These are phyloP conservation scores for Gilbertella persicaria DNA, from an alignment of 371 early-diverging fungal genomes.

Conservation along the genomic window DNA sequence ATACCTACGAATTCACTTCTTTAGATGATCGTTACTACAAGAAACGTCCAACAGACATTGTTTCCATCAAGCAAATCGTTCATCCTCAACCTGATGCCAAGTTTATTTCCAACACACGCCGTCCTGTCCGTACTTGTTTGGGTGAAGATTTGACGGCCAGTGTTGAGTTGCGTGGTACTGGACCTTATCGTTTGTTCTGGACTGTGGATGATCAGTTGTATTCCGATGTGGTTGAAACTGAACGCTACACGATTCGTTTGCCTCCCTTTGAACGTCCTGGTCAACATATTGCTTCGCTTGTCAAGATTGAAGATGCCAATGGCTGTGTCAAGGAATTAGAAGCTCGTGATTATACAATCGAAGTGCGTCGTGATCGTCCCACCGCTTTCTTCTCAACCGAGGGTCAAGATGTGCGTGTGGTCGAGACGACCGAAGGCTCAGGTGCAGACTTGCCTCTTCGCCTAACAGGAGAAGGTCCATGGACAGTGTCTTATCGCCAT, in stretches of 20 bases:
- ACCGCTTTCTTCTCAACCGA: constrained; percentile 44
- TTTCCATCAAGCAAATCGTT: constrained; percentile 40
- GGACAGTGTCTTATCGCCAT: constrained; percentile 44
- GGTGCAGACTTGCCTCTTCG: constrained; percentile 36
- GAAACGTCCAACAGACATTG: constrained; percentile 27
- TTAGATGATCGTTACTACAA: constrained; percentile 48
- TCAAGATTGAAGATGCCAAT: constrained; percentile 47
- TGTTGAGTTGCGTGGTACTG: constrained; percentile 44
- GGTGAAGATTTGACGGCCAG: constrained; percentile 39
- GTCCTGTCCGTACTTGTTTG: constrained; percentile 40
- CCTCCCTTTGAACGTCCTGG: constrained; percentile 44
- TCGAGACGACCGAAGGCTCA: constrained; percentile 37
- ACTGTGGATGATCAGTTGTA: constrained; percentile 32
- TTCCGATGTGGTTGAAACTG: constrained; percentile 27
- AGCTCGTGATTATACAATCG: constrained; percentile 44
- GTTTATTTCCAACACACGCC: constrained; percentile 22
- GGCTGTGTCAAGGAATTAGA: constrained; percentile 46
- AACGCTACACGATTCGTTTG: constrained; percentile 32
- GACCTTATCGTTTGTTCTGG: constrained; percentile 43
- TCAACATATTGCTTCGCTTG: constrained; percentile 43
- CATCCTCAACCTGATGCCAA: constrained; percentile 55
- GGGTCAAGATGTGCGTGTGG: constrained; percentile 15
- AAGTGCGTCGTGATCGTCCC: constrained; percentile 53
- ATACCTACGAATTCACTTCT: constrained; percentile 42
- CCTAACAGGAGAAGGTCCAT: constrained; percentile 51